Conservation (phyloP, 352 stramenopile species). For the Pythium diclinum region DNA sequence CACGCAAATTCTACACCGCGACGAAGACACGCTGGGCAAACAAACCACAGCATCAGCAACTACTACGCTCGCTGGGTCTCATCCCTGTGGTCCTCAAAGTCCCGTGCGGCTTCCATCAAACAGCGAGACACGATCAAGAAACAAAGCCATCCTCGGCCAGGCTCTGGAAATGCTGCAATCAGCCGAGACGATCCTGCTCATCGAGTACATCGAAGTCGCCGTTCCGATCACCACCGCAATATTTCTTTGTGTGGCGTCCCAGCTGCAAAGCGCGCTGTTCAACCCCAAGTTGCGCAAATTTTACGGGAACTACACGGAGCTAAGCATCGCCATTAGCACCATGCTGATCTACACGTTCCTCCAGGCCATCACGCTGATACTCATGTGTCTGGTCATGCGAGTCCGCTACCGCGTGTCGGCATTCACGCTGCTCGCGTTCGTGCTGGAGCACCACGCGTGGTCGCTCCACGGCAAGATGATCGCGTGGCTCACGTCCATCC, state of each 20-base stretch:
- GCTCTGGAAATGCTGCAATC: constrained; percentile 8
- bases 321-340: neutral
- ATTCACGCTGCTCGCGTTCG: constrained; percentile 9
- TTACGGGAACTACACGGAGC: neutral
- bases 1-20: neutral
- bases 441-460: constrained; percentile 16
- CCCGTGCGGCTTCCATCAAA: neutral
- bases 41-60: neutral
- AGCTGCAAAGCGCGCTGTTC: constrained; percentile 7
- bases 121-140: neutral
- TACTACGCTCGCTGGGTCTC: neutral
- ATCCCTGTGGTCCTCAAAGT: neutral
- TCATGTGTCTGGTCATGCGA: constrained; percentile 8
- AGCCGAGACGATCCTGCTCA: constrained; percentile 13
- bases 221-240: constrained; percentile 8
- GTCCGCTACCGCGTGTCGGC: constrained; percentile 13
- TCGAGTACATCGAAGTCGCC: constrained; percentile 23
- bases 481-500: no score
- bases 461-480: no score
- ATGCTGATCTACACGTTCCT: constrained; percentile 14
- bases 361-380: constrained; percentile 7
- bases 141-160: neutral
- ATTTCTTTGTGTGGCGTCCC: constrained; percentile 3
- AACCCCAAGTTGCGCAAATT: neutral
- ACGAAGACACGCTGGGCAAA: neutral